Percentiles rank a stretch among this genome's conserved stretches.
Evolutionary conservation across 257 asterid species (phyloP).

Genomic region (Salvia miltiorrhiza): DNA sequence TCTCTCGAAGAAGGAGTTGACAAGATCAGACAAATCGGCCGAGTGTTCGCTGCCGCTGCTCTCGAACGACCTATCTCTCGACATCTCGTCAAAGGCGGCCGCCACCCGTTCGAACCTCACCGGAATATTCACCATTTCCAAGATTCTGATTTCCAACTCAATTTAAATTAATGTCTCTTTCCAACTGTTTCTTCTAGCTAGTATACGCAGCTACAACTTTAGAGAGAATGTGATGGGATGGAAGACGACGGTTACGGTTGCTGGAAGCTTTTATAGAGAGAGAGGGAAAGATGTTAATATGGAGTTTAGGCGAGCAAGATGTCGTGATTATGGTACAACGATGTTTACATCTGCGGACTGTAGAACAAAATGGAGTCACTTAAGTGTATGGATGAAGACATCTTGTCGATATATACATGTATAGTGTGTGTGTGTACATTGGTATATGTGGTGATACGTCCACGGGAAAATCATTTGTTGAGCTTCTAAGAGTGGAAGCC

Average conservation of each 20-base stretch:
- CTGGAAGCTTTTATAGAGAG: slow-evolving; percentile 17
- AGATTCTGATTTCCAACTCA: background rate
- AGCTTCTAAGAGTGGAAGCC: background rate
- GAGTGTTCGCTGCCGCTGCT: slow-evolving; percentile 93
- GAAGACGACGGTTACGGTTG: background rate
- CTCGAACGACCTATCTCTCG: slow-evolving; percentile 39
- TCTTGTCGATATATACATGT: slow-evolving; percentile 7
- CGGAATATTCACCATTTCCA: slow-evolving; percentile 41
- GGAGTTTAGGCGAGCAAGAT: slow-evolving; percentile 5
- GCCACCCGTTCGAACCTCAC: slow-evolving; percentile 53
- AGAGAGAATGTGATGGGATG: slow-evolving; percentile 18
- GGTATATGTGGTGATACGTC: background rate
- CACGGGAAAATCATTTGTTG: slow-evolving; percentile 4
- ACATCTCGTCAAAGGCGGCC: slow-evolving; percentile 64
- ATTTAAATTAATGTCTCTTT: background rate
- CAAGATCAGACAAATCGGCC: slow-evolving; percentile 55
- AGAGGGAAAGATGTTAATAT: background rate
- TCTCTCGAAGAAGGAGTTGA: slow-evolving; percentile 64
- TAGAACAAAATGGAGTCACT: slow-evolving; percentile 33
- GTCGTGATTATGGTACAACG: slow-evolving; percentile 26
- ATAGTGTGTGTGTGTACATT: background rate
- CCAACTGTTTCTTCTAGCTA: background rate
- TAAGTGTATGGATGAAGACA: slow-evolving; percentile 35
- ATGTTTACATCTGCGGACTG: slow-evolving; percentile 22
- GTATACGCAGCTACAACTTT: background rate